Conservation (phyloP, 208 protist genomes). For the Angomonas ambiguus region DNA sequence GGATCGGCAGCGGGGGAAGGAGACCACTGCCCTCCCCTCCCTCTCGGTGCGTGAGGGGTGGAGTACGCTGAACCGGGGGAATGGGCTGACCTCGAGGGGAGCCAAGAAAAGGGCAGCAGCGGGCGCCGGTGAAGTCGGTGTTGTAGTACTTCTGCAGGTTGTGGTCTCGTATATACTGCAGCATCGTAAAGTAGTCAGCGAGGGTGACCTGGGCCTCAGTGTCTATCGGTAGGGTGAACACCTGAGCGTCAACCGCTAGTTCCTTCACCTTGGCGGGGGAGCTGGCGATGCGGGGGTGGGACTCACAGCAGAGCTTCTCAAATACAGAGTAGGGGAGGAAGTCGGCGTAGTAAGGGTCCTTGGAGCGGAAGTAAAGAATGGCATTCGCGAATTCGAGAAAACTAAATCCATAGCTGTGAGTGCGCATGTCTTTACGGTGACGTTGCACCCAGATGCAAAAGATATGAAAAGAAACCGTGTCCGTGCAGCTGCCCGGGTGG, state of each 20-base stretch:
- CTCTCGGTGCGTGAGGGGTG: no score
- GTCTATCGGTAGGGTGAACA: neutral
- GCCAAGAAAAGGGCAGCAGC: neutral
- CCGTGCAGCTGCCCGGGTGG: neutral
- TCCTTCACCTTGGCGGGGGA: neutral
- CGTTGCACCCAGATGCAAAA: neutral
- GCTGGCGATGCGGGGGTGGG: neutral
- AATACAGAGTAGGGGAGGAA: neutral
- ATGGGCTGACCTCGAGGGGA: neutral
- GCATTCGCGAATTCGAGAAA: neutral
- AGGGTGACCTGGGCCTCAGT: neutral
- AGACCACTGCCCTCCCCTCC: no score
- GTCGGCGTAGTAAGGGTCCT: neutral
- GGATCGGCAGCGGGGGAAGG: no score
- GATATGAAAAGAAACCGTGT: neutral
- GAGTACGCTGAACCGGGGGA: neutral
- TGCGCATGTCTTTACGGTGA: neutral
- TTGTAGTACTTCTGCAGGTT: slow-evolving; percentile 4
- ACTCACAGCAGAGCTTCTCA: neutral
- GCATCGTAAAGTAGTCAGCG: neutral
- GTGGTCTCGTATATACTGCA: neutral
- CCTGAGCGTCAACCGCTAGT: neutral
- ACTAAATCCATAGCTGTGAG: neutral
- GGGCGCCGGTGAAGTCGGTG: neutral
- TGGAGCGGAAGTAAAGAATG: neutral